These are phyloP conservation scores for Ilex paraguariensis DNA, from an alignment of 305 asterid species.

Conservation along the genomic window DNA sequence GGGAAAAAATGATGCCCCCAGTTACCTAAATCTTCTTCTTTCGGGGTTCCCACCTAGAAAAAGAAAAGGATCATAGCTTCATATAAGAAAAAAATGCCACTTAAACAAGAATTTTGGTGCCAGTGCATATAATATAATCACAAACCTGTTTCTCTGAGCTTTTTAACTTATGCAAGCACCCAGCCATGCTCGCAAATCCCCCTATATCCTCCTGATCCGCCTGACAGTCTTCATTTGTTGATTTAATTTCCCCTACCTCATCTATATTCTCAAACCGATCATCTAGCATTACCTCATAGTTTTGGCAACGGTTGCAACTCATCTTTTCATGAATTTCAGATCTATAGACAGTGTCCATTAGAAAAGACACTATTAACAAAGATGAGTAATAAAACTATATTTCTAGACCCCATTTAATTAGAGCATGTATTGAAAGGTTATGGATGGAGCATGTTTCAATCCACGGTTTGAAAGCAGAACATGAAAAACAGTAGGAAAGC, in stretches of 20 bases:
- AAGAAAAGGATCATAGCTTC: slow-evolving; percentile 3
- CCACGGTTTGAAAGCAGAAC: not conserved
- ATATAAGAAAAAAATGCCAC: slow-evolving; percentile 12
- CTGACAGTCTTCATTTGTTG: slow-evolving; percentile 23
- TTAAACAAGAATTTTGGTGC: not conserved
- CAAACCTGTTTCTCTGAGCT: slow-evolving; percentile 83
- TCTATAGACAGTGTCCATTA: slow-evolving; percentile 35
- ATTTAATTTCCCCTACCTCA: slow-evolving; percentile 11
- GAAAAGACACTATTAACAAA: not conserved
- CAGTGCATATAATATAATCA: not conserved
- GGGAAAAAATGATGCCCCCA: slow-evolving; percentile 97
- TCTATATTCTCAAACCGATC: slow-evolving; percentile 12
- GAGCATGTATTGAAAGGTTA: not conserved
- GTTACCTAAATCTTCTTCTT: slow-evolving; percentile 83
- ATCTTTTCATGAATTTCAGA: slow-evolving; percentile 93
- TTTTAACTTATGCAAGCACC: slow-evolving; percentile 61
- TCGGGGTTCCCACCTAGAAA: slow-evolving; percentile 87
- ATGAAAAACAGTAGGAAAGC: too few species aligned
- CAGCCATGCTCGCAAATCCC: slow-evolving; percentile 77
- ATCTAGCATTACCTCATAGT: slow-evolving; percentile 30
- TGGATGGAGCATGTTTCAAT: not conserved
- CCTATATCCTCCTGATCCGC: slow-evolving; percentile 82
- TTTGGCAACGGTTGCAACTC: slow-evolving; percentile 72
- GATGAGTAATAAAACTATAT: not conserved
- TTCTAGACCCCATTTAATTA: not conserved